Conservation (phyloP, 2,329 filamentous ascomycete genomes). For the Fragosphaeria purpurea region DNA sequence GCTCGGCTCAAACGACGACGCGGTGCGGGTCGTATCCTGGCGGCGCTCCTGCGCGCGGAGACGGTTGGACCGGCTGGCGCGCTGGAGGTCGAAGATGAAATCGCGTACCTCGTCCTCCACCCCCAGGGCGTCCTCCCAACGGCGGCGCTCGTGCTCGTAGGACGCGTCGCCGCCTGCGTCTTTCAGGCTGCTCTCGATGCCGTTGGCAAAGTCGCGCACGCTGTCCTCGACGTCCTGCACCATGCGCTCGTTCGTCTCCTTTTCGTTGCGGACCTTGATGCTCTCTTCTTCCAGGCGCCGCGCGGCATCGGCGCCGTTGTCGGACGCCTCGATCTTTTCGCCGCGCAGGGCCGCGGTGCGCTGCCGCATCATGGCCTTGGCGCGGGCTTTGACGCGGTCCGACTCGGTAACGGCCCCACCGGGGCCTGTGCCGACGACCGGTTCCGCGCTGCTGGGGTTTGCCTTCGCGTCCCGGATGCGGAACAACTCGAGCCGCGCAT, state of each 20-base stretch:
- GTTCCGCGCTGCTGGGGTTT: slow-evolving; percentile 67
- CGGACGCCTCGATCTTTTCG: slow-evolving; percentile 58
- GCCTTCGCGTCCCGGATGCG: slow-evolving; percentile 87
- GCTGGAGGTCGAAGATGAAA: slow-evolving; percentile 93
- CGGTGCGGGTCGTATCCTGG: slow-evolving; percentile 26
- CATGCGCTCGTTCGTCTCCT: slow-evolving; percentile 93
- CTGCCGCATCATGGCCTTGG: slow-evolving; percentile 98
- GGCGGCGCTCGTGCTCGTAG: slow-evolving; percentile 79
- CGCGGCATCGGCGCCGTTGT: slow-evolving; percentile 68
- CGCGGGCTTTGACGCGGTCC: slow-evolving; percentile 86
- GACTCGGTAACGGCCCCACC: slow-evolving; percentile 85
- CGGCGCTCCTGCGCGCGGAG: slow-evolving; percentile 51
- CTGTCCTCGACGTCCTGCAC: slow-evolving; percentile 94
- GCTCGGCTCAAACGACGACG: not conserved
- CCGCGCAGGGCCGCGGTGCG: slow-evolving; percentile 86
- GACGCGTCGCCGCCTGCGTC: slow-evolving; percentile 65
- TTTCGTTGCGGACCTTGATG: slow-evolving; percentile 68
- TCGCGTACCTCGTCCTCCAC: slow-evolving; percentile 96
- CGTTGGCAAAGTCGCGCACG: slow-evolving; percentile 74
- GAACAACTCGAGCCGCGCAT: slow-evolving; percentile 86
- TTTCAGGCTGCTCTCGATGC: slow-evolving; percentile 80
- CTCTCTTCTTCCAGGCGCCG: slow-evolving; percentile 85
- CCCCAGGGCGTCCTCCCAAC: slow-evolving; percentile 92
- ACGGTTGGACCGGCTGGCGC: slow-evolving; percentile 68
- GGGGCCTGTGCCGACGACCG: slow-evolving; percentile 85